Conservation (phyloP, 352 stramenopile genomes). For the Phytophthora sp. region DNA sequence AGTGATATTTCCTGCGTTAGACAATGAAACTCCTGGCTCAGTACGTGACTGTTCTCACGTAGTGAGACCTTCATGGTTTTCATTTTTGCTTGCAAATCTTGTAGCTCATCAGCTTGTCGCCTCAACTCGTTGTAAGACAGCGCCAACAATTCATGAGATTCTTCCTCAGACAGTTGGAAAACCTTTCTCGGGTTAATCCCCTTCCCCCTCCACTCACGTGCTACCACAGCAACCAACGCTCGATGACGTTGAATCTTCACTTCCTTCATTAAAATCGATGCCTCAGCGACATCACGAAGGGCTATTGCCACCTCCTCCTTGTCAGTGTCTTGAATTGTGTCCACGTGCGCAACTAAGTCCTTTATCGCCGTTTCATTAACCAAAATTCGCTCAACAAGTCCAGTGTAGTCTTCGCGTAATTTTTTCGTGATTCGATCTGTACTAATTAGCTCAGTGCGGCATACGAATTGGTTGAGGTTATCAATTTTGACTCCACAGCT, state of each 20-base stretch:
- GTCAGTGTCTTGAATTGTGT: not conserved
- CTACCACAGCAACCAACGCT: not conserved
- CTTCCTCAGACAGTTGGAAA: not conserved
- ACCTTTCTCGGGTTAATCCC: not conserved
- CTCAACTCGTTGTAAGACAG: not conserved
- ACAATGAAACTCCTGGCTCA: not conserved
- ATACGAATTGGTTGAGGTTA: too few species aligned
- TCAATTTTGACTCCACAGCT: too few species aligned
- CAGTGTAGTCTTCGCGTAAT: constrained; percentile 2
- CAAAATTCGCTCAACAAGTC: not conserved
- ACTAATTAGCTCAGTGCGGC: too few species aligned
- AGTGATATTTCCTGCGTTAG: not conserved
- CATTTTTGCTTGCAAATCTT: not conserved
- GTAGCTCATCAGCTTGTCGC: not conserved
- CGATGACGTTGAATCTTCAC: not conserved
- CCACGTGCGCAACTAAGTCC: not conserved
- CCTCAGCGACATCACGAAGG: not conserved
- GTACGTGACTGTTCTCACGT: too few species aligned
- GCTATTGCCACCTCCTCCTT: not conserved
- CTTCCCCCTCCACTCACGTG: not conserved
- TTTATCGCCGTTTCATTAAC: constrained; percentile 1
- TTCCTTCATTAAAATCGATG: not conserved
- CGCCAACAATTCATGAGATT: not conserved
- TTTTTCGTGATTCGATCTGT: too few species aligned
- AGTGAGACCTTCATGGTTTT: too few species aligned